These are phyloP conservation scores for Saturnispora kantuleensis DNA, from an alignment of 805 yeast species.

Conservation along the genomic window DNA sequence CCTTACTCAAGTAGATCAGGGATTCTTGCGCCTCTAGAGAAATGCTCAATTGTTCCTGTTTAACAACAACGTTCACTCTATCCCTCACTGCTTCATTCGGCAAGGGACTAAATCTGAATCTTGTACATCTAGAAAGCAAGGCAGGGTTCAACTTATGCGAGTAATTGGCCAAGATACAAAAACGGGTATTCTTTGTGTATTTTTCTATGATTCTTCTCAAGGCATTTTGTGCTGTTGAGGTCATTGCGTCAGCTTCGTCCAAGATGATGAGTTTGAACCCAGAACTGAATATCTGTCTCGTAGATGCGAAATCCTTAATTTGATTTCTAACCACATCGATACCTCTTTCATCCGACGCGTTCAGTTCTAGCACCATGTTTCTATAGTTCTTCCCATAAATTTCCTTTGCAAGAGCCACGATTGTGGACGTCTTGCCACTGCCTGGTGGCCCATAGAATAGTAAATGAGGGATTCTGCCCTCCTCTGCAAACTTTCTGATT, in stretches of 20 bases:
- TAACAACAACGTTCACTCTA: slow-evolving; percentile 60
- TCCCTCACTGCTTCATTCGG: slow-evolving; percentile 54
- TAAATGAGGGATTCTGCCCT: slow-evolving; percentile 81
- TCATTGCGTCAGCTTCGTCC: slow-evolving; percentile 96
- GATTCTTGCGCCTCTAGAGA: slow-evolving; percentile 52
- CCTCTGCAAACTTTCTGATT: slow-evolving; percentile 72
- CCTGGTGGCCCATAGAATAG: slow-evolving; percentile 95
- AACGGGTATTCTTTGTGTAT: slow-evolving; percentile 89
- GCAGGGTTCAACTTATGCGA: slow-evolving; percentile 96
- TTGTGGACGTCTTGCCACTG: slow-evolving; percentile 85
- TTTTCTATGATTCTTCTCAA: slow-evolving; percentile 79
- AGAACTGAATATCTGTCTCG: slow-evolving; percentile 80
- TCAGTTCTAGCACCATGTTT: slow-evolving; percentile 88
- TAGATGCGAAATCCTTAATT: slow-evolving; percentile 91
- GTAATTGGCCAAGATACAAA: slow-evolving; percentile 91
- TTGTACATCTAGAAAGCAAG: slow-evolving; percentile 83
- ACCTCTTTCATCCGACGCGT: slow-evolving; percentile 97
- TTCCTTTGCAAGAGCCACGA: slow-evolving; percentile 77
- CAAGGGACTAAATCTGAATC: slow-evolving; percentile 87
- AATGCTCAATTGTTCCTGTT: slow-evolving; percentile 54
- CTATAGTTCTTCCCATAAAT: slow-evolving; percentile 72
- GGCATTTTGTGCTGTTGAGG: slow-evolving; percentile 78
- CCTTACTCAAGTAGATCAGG: slow-evolving; percentile 64
- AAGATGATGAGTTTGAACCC: slow-evolving; percentile 86
- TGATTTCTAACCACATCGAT: slow-evolving; percentile 97